A percentile compares a stretch with the other conserved stretches of the same genome.
Conservation (phyloP, 2,329 filamentous ascomycete species). For the Fusarium sp. region DNA sequence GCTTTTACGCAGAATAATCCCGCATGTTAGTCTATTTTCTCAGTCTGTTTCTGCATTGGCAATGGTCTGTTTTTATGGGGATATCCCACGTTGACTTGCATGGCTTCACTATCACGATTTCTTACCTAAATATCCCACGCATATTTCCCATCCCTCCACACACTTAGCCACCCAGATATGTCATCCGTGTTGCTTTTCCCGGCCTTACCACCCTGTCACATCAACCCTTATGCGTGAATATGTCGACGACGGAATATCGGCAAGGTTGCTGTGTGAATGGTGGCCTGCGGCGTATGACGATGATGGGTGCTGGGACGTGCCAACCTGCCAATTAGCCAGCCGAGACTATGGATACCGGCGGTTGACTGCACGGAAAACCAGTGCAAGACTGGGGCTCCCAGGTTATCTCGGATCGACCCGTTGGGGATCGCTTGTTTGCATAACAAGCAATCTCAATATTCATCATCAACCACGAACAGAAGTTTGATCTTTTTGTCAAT, state of each 20-base stretch:
- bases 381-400: conserved; percentile 10
- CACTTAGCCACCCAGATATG: conserved; percentile 3
- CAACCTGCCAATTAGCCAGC: background rate
- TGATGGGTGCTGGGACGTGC: conserved; percentile 1
- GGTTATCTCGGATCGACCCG: conserved; percentile 35
- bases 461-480: background rate
- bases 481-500: background rate
- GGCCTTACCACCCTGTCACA: conserved; percentile 8
- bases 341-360: conserved; percentile 3
- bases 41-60: background rate
- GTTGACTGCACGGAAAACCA: conserved; percentile 8
- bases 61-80: background rate
- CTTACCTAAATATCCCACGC: conserved; percentile 24
- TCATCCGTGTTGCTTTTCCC: conserved; percentile 12
- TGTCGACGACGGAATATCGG: conserved; percentile 6
- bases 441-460: conserved; percentile 12
- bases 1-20: background rate
- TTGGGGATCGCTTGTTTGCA: conserved; percentile 23
- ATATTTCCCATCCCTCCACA: conserved; percentile 10
- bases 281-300: conserved; percentile 5
- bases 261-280: conserved; percentile 11
- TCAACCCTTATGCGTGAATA: conserved; percentile 10
- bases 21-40: background rate
- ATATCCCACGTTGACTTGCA: conserved; percentile 4
- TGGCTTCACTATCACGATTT: conserved; percentile 20